phyloP scores from a whole-genome alignment of 176 grass and related monocot species.

The Aechmea fasciata region DNA sequence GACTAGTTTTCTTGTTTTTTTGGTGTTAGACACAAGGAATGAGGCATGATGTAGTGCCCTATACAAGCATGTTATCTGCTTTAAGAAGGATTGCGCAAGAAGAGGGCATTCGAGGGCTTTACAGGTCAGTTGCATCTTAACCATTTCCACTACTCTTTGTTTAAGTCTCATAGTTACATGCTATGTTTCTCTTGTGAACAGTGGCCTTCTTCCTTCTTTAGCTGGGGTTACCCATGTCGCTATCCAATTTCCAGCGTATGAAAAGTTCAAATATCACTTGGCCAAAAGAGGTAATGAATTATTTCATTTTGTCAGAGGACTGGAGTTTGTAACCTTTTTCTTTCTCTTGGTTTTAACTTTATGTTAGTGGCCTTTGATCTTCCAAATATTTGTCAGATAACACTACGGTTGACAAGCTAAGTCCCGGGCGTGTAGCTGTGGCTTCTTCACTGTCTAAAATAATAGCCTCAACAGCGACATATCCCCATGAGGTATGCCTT shows the following conservation, averaged over 20 bases:
- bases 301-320: constrained; percentile 8
- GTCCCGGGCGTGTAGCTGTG: constrained; percentile 42
- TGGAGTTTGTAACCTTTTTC: background rate
- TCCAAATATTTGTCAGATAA: constrained; percentile 38
- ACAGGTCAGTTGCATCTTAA: constrained; percentile 43
- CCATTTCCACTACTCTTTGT: background rate
- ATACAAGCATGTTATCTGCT: constrained; percentile 56
- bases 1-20: constrained; percentile 1
- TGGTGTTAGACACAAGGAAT: constrained; percentile 54
- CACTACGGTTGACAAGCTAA: constrained; percentile 69
- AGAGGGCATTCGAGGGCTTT: constrained; percentile 64
- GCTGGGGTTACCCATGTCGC: constrained; percentile 76
- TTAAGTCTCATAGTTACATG: background rate
- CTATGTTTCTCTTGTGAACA: constrained; percentile 33
- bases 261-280: constrained; percentile 65
- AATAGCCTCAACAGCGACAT: constrained; percentile 65
- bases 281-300: constrained; percentile 46
- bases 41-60: constrained; percentile 40
- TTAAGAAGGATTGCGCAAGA: constrained; percentile 52
- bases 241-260: constrained; percentile 72
- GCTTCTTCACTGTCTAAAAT: constrained; percentile 84
- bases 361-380: constrained; percentile 9
- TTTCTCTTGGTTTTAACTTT: background rate
- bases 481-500: constrained; percentile 75
- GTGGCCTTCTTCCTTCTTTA: constrained; percentile 82